These are phyloP conservation scores for Spatholobus suberectus DNA, from an alignment of 306 rosid species.

Conservation along the genomic window DNA sequence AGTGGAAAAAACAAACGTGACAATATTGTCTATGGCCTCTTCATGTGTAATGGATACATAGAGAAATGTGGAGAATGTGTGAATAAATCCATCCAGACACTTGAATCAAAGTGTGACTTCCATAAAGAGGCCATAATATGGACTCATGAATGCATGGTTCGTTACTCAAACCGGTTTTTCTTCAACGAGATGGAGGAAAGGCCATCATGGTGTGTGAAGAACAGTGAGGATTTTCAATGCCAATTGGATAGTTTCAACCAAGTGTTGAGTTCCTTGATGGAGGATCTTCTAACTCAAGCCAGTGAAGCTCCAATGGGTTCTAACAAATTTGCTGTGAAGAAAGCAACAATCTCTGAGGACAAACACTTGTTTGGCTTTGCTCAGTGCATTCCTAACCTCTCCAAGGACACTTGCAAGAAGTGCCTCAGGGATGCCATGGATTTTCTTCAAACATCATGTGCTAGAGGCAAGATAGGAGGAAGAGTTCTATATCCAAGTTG, in stretches of 20 bases:
- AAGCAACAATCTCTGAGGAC: background rate
- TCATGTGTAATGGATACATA: slow-evolving; percentile 38
- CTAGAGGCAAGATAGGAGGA: slow-evolving; percentile 37
- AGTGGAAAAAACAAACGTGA: background rate
- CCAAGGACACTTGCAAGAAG: slow-evolving; percentile 16
- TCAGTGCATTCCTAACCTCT: slow-evolving; percentile 38
- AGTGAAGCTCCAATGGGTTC: background rate
- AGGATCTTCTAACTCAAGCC: slow-evolving; percentile 15
- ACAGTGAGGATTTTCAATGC: slow-evolving; percentile 18
- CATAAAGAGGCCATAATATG: slow-evolving; percentile 43
- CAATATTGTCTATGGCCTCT: slow-evolving; percentile 39
- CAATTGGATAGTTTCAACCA: background rate
- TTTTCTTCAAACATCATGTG: slow-evolving; percentile 38
- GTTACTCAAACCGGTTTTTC: slow-evolving; percentile 32
- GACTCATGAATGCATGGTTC: slow-evolving; percentile 35
- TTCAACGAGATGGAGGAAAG: background rate
- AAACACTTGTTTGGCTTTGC: slow-evolving; percentile 34
- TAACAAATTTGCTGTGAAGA: slow-evolving; percentile 8
- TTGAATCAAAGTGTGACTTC: slow-evolving; percentile 24
- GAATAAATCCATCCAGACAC: background rate
- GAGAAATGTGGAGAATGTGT: slow-evolving; percentile 38
- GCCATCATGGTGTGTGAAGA: slow-evolving; percentile 24
- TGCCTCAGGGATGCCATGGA: slow-evolving; percentile 33
- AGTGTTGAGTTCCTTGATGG: slow-evolving; percentile 15
- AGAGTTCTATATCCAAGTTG: slow-evolving; percentile 45